phyloP scores from a whole-genome alignment of 2,329 filamentous ascomycete species.

The Emydomyces testavorans region DNA sequence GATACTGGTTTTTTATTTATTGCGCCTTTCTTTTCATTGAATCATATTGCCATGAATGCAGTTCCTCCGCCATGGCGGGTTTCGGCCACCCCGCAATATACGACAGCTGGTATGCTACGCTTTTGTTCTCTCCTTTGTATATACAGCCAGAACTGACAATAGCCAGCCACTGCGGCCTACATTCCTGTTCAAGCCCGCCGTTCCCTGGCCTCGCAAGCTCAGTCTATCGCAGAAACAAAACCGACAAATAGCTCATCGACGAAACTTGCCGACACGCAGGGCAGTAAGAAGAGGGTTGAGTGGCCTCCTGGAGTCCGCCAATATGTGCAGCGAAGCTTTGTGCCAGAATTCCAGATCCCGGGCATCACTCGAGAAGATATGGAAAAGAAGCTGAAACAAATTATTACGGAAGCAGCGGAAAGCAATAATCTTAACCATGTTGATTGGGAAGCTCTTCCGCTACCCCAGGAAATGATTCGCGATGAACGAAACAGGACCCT shows the following conservation, averaged over 20 bases:
- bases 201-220: constrained; percentile 40
- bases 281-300: constrained; percentile 36
- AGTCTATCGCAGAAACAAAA: constrained; percentile 14
- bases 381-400: constrained; percentile 70
- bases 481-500: constrained; percentile 50
- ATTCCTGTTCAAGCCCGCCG: constrained; percentile 53
- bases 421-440: constrained; percentile 57
- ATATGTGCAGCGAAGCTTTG: constrained; percentile 85
- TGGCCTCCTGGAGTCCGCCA: constrained; percentile 74
- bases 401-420: constrained; percentile 74
- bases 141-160: not conserved
- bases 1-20: not conserved
- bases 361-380: constrained; percentile 58
- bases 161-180: constrained; percentile 43
- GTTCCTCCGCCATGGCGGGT: constrained; percentile 32
- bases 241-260: constrained; percentile 19
- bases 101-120: constrained; percentile 23
- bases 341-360: constrained; percentile 55
- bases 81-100: constrained; percentile 23
- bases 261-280: constrained; percentile 15
- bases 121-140: not conserved
- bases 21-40: not conserved
- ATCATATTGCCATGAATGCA: constrained; percentile 28
- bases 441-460: constrained; percentile 71
- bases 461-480: constrained; percentile 74